A percentile compares a stretch with the other conserved stretches of the same genome.
Evolutionary conservation across 192 early-diverging fungal species (phyloP).

Genomic region (Diversispora epigaea): DNA sequence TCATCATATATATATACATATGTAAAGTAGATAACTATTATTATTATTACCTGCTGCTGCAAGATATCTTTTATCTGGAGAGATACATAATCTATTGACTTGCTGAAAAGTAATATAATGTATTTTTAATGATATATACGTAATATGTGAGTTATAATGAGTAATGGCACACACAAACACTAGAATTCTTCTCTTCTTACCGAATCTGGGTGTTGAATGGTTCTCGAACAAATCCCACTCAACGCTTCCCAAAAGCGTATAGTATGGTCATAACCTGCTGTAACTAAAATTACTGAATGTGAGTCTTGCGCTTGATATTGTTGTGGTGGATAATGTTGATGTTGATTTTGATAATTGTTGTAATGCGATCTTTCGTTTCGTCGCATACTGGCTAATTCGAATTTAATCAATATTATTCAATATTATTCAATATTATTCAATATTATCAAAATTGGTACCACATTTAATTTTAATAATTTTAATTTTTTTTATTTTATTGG

Average conservation of each 20-base stretch:
- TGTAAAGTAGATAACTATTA: too few species aligned
- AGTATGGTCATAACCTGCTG: constrained; percentile 78
- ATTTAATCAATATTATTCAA: too few species aligned
- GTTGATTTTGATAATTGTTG: constrained; percentile 35
- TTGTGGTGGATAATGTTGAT: constrained; percentile 38
- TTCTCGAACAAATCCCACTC: constrained; percentile 61
- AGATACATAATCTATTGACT: constrained; percentile 83
- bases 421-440: too few species aligned
- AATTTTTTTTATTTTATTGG: too few species aligned
- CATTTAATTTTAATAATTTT: too few species aligned
- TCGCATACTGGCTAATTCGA: too few species aligned
- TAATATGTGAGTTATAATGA: not conserved
- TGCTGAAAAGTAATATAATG: constrained; percentile 51
- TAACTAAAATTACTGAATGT: constrained; percentile 62
- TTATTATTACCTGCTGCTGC: constrained; percentile 68
- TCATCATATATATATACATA: not conserved
- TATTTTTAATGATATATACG: not conserved
- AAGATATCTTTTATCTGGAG: constrained; percentile 83
- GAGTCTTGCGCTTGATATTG: constrained; percentile 51
- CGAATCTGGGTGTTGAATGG: constrained; percentile 80
- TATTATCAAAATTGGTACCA: too few species aligned
- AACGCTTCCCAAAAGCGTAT: constrained; percentile 76
- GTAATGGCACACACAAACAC: not conserved
- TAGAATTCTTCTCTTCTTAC: constrained; percentile 40
- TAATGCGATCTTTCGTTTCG: constrained; percentile 26